A percentile compares a stretch with the other conserved stretches of the same genome.
These are phyloP conservation scores for Umbelopsis sp. DNA, from an alignment of 371 early-diverging fungal species.

Conservation along the genomic window DNA sequence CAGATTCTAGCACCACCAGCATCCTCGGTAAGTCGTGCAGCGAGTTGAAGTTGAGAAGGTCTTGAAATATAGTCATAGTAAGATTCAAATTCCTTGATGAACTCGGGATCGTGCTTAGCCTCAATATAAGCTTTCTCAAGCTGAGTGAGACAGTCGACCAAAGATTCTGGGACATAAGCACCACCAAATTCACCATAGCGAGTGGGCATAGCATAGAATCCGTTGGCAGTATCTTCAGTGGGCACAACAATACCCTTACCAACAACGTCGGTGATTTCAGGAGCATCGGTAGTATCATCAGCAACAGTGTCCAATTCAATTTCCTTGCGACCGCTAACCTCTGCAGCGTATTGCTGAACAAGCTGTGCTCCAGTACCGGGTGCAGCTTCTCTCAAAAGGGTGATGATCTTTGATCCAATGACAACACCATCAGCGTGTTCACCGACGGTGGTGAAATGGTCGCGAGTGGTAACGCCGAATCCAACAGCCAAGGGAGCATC, in stretches of 20 bases:
- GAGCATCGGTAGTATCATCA: slow-evolving; percentile 38
- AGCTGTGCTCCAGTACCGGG: slow-evolving; percentile 48
- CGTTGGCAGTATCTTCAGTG: slow-evolving; percentile 30
- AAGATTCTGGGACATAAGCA: slow-evolving; percentile 94
- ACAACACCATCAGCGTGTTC: slow-evolving; percentile 93
- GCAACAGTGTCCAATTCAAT: slow-evolving; percentile 31
- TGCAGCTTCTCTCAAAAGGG: slow-evolving; percentile 69
- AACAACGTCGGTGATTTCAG: slow-evolving; percentile 37
- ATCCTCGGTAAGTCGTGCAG: slow-evolving; percentile 81
- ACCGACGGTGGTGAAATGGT: slow-evolving; percentile 87
- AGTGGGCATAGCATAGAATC: slow-evolving; percentile 60
- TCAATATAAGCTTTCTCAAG: slow-evolving; percentile 81
- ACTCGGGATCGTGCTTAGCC: slow-evolving; percentile 84
- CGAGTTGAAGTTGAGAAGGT: slow-evolving; percentile 86
- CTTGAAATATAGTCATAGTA: slow-evolving; percentile 93
- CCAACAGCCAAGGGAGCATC: slow-evolving; percentile 92
- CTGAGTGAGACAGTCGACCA: slow-evolving; percentile 91
- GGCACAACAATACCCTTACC: slow-evolving; percentile 26
- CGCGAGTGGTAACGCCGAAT: slow-evolving; percentile 91
- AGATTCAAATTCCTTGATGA: slow-evolving; percentile 89
- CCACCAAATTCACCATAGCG: slow-evolving; percentile 97
- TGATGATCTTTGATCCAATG: slow-evolving; percentile 91
- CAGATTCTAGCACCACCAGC: slow-evolving; percentile 91
- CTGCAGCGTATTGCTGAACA: slow-evolving; percentile 62
- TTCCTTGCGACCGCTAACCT: slow-evolving; percentile 63